Percentiles rank a stretch among this genome's conserved stretches.
phyloP scores from a whole-genome alignment of 2,329 filamentous ascomycete species.

The Myotisia sp. region DNA sequence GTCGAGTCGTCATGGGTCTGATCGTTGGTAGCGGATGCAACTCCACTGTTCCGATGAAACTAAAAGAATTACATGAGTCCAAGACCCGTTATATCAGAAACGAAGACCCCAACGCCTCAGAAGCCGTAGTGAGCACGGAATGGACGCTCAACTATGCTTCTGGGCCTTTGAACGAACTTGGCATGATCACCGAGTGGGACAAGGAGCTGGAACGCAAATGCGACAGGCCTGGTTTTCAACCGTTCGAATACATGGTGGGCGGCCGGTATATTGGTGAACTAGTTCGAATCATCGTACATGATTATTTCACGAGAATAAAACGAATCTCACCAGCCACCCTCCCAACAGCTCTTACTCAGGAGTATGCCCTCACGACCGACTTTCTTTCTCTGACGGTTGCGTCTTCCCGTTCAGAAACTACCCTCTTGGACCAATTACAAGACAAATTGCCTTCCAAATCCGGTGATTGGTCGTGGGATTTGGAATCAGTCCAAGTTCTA shows the following conservation, averaged over 20 bases:
- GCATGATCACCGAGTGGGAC: conserved; percentile 56
- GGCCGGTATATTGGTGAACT: conserved; percentile 61
- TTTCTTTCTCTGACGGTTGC: conserved; percentile 55
- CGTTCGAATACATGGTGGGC: conserved; percentile 65
- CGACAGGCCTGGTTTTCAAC: conserved; percentile 58
- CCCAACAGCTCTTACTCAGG: conserved; percentile 39
- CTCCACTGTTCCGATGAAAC: conserved; percentile 54
- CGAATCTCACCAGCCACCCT: conserved; percentile 30
- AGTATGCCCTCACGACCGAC: conserved; percentile 50
- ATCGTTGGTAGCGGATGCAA: conserved; percentile 68
- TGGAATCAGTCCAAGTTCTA: conserved; percentile 43
- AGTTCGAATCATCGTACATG: conserved; percentile 50
- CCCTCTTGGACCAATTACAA: conserved; percentile 29
- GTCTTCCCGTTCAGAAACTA: conserved; percentile 27
- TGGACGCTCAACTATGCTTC: conserved; percentile 62
- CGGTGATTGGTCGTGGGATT: conserved; percentile 44
- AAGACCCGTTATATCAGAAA: conserved; percentile 41
- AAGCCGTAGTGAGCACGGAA: conserved; percentile 62
- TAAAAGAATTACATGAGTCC: conserved; percentile 43
- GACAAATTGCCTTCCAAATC: conserved; percentile 37
- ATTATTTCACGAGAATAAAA: conserved; percentile 40
- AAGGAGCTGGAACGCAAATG: conserved; percentile 46
- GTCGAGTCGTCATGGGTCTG: conserved; percentile 56
- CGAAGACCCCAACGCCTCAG: conserved; percentile 34
- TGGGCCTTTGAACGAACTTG: conserved; percentile 44